phyloP scores from a whole-genome alignment of 2,329 filamentous ascomycete genomes.

The Catunica adiposa region DNA sequence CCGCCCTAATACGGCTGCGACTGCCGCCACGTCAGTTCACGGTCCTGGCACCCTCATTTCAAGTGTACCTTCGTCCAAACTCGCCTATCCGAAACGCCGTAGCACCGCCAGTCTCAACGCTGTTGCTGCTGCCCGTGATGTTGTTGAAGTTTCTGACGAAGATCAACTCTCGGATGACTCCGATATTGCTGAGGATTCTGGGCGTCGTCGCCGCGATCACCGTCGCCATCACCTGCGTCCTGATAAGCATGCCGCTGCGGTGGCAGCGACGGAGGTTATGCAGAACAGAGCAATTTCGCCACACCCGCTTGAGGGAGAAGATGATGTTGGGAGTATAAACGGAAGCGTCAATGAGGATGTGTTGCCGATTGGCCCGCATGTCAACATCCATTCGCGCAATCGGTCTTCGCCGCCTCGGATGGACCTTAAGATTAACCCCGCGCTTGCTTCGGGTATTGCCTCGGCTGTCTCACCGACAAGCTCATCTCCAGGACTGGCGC shows the following conservation, averaged over 20 bases:
- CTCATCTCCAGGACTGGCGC: conserved; percentile 10
- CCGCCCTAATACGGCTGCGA: conserved; percentile 1
- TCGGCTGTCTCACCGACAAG: neutral
- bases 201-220: neutral
- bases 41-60: neutral
- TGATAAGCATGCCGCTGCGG: conserved; percentile 6
- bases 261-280: conserved; percentile 11
- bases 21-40: neutral
- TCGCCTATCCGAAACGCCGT: conserved; percentile 6
- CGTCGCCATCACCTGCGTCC: neutral
- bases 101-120: conserved; percentile 2
- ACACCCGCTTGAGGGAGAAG: neutral
- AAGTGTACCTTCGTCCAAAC: neutral
- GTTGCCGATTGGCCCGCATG: conserved; percentile 1
- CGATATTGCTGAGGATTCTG: conserved; percentile 4
- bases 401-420: conserved; percentile 6
- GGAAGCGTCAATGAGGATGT: neutral
- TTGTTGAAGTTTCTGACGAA: neutral
- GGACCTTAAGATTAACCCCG: conserved; percentile 5
- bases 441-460: neutral
- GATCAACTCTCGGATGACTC: conserved; percentile 8
- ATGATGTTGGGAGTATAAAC: neutral
- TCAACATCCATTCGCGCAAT: conserved; percentile 7
- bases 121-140: neutral
- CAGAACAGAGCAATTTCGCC: conserved; percentile 10